Evolutionary conservation across 2,329 filamentous ascomycete species (phyloP), one percentile per base, ranked within the genome.

Genomic region (Phoma sp.): DNA sequence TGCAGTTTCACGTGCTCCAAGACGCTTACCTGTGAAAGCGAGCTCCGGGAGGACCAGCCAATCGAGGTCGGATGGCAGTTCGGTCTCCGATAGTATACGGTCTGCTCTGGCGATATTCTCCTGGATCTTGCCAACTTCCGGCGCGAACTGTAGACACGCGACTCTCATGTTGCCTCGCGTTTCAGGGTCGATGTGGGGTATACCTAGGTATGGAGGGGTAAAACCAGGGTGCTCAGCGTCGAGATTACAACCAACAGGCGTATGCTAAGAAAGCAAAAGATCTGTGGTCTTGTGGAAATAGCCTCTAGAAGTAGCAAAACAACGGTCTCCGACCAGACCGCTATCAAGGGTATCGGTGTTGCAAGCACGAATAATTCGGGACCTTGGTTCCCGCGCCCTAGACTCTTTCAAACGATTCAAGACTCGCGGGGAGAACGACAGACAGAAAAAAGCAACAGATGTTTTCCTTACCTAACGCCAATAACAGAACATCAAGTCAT

Each of bases 21-120:
- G 13, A 4, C 11, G 24, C 52, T 44, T 74, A 89, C 88, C 88
- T 52, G 85, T 82, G 67, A 93, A 91, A 1, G 90, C 88, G 71
- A 93, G 77, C 69, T 93, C 90, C 0, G 90, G 89, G 0, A 93
- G 76, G 0, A 93, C 84, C 0, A 95, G 78, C 27, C 93, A 79
- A 67, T 91, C 88, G 1, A 93, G 68, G 75, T 70, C 67, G 30
- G 53, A 36, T 1, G 68, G 71, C 14, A 71, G 61, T 13, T 51
- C 55, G 80, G 83, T 81, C 24, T 69, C 78, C 14, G 75, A 79
- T 9, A 93, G 75, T 4, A 93, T 79, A 0, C 80, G 74, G 60
- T 92, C 86, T 57, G 89, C 89, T 14, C 82, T 82, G 59, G 82
- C 83, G 40, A 93, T 79, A 61, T 93, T 93, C 57, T 88, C 84